Evolutionary conservation across 148 eudicot genomes (phyloP), one percentile per base, ranked within the genome.

Genomic region (Rhododendron mucronatum): DNA sequence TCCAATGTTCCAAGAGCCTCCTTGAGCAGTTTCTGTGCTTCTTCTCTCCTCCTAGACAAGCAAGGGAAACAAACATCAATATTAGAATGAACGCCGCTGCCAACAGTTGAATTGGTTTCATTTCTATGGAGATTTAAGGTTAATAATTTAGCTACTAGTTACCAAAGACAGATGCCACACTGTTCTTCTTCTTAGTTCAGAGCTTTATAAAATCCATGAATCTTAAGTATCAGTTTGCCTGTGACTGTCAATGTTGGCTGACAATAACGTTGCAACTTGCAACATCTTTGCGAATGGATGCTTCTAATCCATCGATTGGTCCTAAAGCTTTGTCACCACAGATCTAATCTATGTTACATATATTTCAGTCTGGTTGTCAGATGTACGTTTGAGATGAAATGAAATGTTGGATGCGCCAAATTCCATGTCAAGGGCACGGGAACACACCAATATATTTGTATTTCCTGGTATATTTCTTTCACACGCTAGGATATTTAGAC

Each of bases 21-120:
- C 84, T 82, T 59, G 28, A 82, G 84, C 65, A 82, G 84, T 61
- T 28, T 61, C 51, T 82, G 84, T 7, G 84, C 84, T 61, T 82
- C 84, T 61, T 82, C 84, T 61, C 84, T 82, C 84, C 84, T 82
- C 84, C 84, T 82, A 53, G 37, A 59, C 73, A 82, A 78, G 83
- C 82, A 81, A 35, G 63, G 28, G 50, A 82, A 82, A 59, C 50
- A 37, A 59, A 44, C 8, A 26, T 48, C 28, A 57, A 74, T 9
- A 3, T 82, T 8, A 59, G 39, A 37, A 35, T 12, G 57, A 81
- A 53, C 26, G 53, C 67, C n/a, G 7, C 15, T 12, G 67, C 6
- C 15, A 51, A 20, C 83, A 81, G 51, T 50, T 5, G 21, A 48
- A 80, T 14, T 81, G 2, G 37, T 8, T 33, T 28, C 5, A 7